Base-by-base conservation (phyloP, 768 basidiomycete species). In the Trametes cingulata region DNA sequence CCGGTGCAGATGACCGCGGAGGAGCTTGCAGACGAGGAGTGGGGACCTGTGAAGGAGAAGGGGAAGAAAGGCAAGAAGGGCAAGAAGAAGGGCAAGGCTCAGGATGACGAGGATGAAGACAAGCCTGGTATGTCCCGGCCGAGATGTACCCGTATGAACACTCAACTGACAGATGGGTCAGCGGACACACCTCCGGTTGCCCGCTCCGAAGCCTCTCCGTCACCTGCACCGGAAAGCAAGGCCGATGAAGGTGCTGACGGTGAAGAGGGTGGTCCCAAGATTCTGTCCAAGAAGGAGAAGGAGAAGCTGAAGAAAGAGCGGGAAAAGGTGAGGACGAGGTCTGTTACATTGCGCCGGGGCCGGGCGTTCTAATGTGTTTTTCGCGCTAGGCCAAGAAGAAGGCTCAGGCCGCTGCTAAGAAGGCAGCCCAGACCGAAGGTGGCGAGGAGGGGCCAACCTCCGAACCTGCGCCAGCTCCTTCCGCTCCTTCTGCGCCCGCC, bases 291-390 rank as follows among this genome's bases (percentile, higher is more conserved):
- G 78, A 97, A 96, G 73, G 93, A 98, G 80, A 98, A 98, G 77
- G 95, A 98, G 73, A 88, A 88, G 72, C 78, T 96, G 61, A 98
- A 98, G 84, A 98, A 98, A 77, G 95, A 98, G 75, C 85, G 86
- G 52, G 95, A 97, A 78, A 97, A 97, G 88, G 94, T 88, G 36
- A 48, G 56, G 47, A 41, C 27, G 7, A 7, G 9, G 4, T 19
- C 6, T 25, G 10, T n/a, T n/a, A n/a, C n/a, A n/a, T n/a, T n/a
- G n/a, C n/a, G n/a, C n/a, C n/a, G n/a, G n/a, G n/a, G n/a, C n/a
- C n/a, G n/a, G n/a, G n/a, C n/a, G 10, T 22, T 22, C 10, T n/a
- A 24, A 13, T 35, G 13, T 15, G 4, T 35, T 19, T 10, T 48
- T 6, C 20, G 4, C 25, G 19, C n/a, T 69, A 95, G 93, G 93